A percentile compares a stretch with the other conserved stretches of the same genome.
These are phyloP conservation scores for Cyberlindnera maritima DNA, from an alignment of 805 yeast genomes.

Conservation along the genomic window DNA sequence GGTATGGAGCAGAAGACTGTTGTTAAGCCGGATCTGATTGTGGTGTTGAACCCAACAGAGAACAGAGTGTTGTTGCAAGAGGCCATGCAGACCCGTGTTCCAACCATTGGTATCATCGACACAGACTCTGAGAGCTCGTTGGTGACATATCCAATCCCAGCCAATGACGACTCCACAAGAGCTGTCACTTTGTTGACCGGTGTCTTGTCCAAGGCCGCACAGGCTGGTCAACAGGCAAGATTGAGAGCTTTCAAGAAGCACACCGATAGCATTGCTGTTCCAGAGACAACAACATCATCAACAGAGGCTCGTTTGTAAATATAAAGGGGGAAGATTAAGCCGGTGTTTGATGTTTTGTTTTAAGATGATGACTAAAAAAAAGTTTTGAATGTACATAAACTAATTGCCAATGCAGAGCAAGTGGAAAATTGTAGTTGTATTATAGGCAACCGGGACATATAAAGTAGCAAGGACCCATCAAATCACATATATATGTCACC, in stretches of 20 bases:
- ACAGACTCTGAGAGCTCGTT: conserved; percentile 89
- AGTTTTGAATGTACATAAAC: not conserved
- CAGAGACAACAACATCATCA: not conserved
- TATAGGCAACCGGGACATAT: no score
- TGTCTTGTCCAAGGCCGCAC: conserved; percentile 81
- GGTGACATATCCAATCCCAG: conserved; percentile 93
- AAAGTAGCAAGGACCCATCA: no score
- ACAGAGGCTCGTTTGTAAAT: no score
- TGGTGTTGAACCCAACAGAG: conserved; percentile 84
- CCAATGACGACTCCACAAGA: conserved; percentile 89
- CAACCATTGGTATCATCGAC: conserved; percentile 91
- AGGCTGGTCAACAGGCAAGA: conserved; percentile 56
- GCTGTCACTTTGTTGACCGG: conserved; percentile 79
- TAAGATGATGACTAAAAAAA: no score
- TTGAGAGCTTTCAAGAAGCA: conserved; percentile 14
- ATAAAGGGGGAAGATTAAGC: no score
- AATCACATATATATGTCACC: no score
- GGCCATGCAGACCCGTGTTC: conserved; percentile 78
- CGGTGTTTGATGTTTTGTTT: no score
- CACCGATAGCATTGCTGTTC: not conserved
- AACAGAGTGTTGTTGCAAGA: conserved; percentile 78
- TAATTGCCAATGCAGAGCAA: conserved; percentile 59
- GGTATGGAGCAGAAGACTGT: conserved; percentile 48
- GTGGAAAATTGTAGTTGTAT: no score
- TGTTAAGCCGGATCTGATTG: conserved; percentile 85